A percentile compares a stretch with the other conserved stretches of the same genome.
Conservation (phyloP, 306 rosid species). For the Astragalus glycyphyllos region DNA sequence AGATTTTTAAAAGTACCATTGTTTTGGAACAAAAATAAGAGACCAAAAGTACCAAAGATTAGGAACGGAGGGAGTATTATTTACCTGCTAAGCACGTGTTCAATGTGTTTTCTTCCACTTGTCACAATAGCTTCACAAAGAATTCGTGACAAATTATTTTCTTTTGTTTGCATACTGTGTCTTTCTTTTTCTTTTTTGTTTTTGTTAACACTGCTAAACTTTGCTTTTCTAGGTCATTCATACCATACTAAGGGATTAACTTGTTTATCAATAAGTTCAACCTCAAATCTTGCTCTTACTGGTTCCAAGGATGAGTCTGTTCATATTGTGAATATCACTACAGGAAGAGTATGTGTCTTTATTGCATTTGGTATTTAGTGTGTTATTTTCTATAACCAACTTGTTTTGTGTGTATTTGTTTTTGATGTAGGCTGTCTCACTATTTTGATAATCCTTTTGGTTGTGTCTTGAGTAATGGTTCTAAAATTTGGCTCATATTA, state of each 20-base stretch:
- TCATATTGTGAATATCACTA: constrained; percentile 74
- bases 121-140: constrained; percentile 27
- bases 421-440: constrained; percentile 18
- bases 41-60: too few species aligned
- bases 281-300: constrained; percentile 73
- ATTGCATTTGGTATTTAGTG: constrained; percentile 34
- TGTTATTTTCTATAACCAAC: constrained; percentile 24
- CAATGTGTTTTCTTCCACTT: too few species aligned
- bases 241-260: constrained; percentile 82
- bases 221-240: constrained; percentile 70
- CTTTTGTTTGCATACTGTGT: not conserved
- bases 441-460: constrained; percentile 34
- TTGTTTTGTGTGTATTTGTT: constrained; percentile 24
- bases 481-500: constrained; percentile 9
- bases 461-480: constrained; percentile 27
- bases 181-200: not conserved
- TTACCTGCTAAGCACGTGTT: too few species aligned
- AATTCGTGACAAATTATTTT: constrained; percentile 1
- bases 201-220: constrained; percentile 24
- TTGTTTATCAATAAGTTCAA: constrained; percentile 77
- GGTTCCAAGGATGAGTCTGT: constrained; percentile 86
- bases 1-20: too few species aligned
- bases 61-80: too few species aligned
- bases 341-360: constrained; percentile 68
- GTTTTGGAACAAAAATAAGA: too few species aligned